Evolutionary conservation across 345 rosid species (phyloP).

Genomic region (Trapa bicornis): DNA sequence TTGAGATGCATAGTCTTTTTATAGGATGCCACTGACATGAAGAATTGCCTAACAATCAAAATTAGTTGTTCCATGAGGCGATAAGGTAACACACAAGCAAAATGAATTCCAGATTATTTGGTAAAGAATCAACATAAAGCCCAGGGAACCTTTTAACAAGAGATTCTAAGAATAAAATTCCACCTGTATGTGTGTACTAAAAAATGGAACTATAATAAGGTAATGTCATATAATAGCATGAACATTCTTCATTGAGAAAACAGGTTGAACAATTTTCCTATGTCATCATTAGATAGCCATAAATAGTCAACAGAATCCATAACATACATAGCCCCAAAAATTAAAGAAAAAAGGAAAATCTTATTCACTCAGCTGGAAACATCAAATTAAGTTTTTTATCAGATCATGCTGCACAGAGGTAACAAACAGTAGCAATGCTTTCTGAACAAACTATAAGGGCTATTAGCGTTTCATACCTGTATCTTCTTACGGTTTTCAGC

Average conservation of each 20-base stretch:
- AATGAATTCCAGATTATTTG: not conserved
- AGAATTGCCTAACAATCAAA: not conserved
- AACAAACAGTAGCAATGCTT: not conserved
- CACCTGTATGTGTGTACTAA: not conserved
- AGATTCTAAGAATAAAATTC: not conserved
- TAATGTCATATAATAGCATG: not conserved
- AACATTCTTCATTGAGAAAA: not conserved
- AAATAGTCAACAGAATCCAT: not conserved
- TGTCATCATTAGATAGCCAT: not conserved
- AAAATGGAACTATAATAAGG: not conserved
- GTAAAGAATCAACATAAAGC: not conserved
- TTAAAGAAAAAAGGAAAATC: not conserved
- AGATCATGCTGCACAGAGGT: not conserved
- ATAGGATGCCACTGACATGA: not conserved
- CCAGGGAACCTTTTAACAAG: not conserved
- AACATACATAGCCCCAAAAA: not conserved
- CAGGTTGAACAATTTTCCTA: not conserved
- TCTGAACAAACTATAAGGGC: too few species aligned
- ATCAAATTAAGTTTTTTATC: not conserved
- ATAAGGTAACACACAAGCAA: not conserved
- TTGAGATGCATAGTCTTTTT: not conserved
- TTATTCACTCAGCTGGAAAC: not conserved
- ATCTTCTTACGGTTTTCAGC: conserved; percentile 92
- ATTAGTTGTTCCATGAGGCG: not conserved
- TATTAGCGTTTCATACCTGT: conserved; percentile 38